These are phyloP conservation scores for Parastagonospora nodorum DNA, from an alignment of 2,329 filamentous ascomycete species.

Conservation along the genomic window DNA sequence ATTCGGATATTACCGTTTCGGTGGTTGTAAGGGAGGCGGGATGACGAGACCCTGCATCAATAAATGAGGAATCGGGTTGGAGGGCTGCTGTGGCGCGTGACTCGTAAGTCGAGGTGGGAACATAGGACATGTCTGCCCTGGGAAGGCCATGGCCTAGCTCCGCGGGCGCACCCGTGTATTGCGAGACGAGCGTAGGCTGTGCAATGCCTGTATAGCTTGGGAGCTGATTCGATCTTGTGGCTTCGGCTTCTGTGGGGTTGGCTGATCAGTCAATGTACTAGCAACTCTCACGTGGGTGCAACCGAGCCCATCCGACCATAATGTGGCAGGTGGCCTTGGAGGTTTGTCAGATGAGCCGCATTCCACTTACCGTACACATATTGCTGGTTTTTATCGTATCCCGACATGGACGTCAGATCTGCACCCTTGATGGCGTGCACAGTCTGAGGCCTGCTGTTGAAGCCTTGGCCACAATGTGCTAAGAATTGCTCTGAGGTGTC, in stretches of 20 bases:
- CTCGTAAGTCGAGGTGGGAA: constrained; percentile 55
- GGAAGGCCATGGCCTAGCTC: constrained; percentile 56
- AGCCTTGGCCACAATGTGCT: constrained; percentile 39
- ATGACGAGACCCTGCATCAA: constrained; percentile 64
- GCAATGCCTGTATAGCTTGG: constrained; percentile 55
- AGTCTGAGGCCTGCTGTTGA: constrained; percentile 58
- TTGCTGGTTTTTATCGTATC: constrained; percentile 77
- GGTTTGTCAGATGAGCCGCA: constrained; percentile 48
- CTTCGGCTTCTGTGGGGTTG: constrained; percentile 61
- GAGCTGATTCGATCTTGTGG: constrained; percentile 65
- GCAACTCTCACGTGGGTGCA: constrained; percentile 44
- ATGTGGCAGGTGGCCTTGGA: constrained; percentile 41
- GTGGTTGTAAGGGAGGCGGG: constrained; percentile 51
- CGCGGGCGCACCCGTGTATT: constrained; percentile 56
- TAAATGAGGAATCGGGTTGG: constrained; percentile 56
- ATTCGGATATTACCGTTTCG: constrained; percentile 62
- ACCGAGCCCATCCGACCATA: constrained; percentile 43
- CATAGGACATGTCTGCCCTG: constrained; percentile 51
- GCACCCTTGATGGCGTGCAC: constrained; percentile 35
- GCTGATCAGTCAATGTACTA: constrained; percentile 52
- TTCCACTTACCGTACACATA: constrained; percentile 78
- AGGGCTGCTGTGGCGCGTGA: constrained; percentile 50
- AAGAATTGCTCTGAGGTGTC: constrained; percentile 27
- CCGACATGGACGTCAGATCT: constrained; percentile 75
- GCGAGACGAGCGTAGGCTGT: constrained; percentile 55